Base-by-base conservation (phyloP, 169 alveolate species). In the Ichthyophthirius multifiliis region DNA sequence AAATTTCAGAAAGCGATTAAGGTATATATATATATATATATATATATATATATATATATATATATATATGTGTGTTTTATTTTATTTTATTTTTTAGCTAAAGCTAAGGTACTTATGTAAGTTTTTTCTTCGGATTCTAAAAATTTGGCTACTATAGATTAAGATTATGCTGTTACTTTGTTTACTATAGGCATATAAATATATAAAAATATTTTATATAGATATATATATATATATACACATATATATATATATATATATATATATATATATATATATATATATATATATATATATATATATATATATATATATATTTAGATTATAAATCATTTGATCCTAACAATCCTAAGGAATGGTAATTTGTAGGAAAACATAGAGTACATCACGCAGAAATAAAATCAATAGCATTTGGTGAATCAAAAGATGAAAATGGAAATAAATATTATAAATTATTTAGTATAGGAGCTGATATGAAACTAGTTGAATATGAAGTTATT, bases 401-500 rank as follows among this genome's bases (percentile, higher is more conserved):
- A 39, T 80, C 90, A 4, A 84, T 91, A n/a, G 85, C 89, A 7
- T 91, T 91, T 80, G 95, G 94, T 41, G 94, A 86, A 43, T 77
- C 88, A 44, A 74, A 82, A 2, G 94, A 88, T 83, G 93, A 91
- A 41, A 81, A 88, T 9, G 90, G 81, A 31, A 45, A 86, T 76
- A 44, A 43, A n/a, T 86, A 85, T 47, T 76, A 89, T 15, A 86
- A 92, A 81, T 80, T 94, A 32, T 94, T 92, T 79, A 83, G 95
- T 20, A 92, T 94, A 30, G 95, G 95, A 74, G 90, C 88, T 71
- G 96, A 94, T 74, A 86, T 94, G 82, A 86, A 83, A 77, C 76
- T 94, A 43, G 86, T 89, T 74, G 97, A 89, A 55, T 92, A 89
- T 81, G 92, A 92, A 83, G 88, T 92, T 30, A 81, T 83, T 0